A percentile compares a stretch with the other conserved stretches of the same genome.
Conservation (phyloP, 176 grass and related monocot genomes). For the Avena sativa region DNA sequence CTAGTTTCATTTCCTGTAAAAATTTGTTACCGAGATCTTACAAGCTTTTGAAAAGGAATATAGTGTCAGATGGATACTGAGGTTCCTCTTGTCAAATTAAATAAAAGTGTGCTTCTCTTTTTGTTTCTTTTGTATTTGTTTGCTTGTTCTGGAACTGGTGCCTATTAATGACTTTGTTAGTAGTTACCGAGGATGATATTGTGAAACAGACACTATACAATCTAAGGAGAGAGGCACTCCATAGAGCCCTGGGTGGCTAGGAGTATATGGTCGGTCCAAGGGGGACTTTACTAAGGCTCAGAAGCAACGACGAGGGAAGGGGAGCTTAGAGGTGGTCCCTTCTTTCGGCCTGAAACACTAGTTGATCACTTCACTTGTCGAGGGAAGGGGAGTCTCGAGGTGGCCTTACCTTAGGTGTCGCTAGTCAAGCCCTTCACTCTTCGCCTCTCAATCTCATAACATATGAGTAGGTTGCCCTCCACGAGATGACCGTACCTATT, state of each 20-base stretch:
- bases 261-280: background rate
- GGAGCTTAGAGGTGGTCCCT: background rate
- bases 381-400: background rate
- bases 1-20: background rate
- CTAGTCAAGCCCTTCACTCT: background rate
- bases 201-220: background rate
- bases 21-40: background rate
- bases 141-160: constrained; percentile 2
- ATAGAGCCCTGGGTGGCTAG: background rate
- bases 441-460: background rate
- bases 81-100: constrained; percentile 7
- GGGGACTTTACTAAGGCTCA: background rate
- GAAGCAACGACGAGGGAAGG: background rate
- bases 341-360: background rate
- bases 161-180: background rate
- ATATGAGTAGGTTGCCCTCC: background rate
- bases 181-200: background rate
- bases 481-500: background rate
- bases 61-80: constrained; percentile 15
- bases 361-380: background rate
- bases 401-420: background rate
- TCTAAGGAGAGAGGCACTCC: background rate
- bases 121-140: background rate
- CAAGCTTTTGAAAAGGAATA: background rate
- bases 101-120: background rate